Evolutionary conservation across 1,139 yeast species (phyloP), one percentile per base, ranked within the genome.

Genomic region (Scheffersomyces quercinus): DNA sequence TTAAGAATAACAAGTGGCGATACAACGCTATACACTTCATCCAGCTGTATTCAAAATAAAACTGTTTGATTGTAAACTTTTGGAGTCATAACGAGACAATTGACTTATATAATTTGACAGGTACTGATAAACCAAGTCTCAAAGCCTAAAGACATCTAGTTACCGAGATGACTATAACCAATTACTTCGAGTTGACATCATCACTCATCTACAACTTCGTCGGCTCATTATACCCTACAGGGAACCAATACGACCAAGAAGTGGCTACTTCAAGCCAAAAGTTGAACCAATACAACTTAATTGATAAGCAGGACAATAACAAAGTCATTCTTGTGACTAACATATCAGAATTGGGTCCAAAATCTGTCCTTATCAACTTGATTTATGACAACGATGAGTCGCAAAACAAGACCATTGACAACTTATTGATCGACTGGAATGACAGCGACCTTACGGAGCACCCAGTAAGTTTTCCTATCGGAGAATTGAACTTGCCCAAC

Each of bases 181-280:
- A 47, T 36, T 65, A 59, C 46, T 59, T 59, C 37, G 55, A 62
- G 42, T 58, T 68, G 42, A 61, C 68, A 0, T 50, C 54, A 13
- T 54, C 56, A 38, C 54, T 67, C 44, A 56, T 62, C 13, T 52
- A 60, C 37, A 57, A 62, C 48, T 65, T 60, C 46, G 52, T 66
- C 31, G 59, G 60, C 32, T 48, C 61, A 8, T 42, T 54, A 39
- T 31, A 47, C 35, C 45, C 54, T 10, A 29, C 39, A 5, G 29
- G 41, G 31, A 7, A 29, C n/a, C 41, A 37, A n/a, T 42, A 36
- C 40, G 36, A 43, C 32, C 29, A 35, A 43, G 38, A 39, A 30
- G 53, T 50, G 37, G 46, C 47, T 7, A 31, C 35, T n/a, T 16
- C 43, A 5, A 40, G 49, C 6, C 56, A 50, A 9, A 43, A 42